Evolutionary conservation across 2,329 filamentous ascomycete genomes (phyloP).

Genomic region (Aureobasidium musti): DNA sequence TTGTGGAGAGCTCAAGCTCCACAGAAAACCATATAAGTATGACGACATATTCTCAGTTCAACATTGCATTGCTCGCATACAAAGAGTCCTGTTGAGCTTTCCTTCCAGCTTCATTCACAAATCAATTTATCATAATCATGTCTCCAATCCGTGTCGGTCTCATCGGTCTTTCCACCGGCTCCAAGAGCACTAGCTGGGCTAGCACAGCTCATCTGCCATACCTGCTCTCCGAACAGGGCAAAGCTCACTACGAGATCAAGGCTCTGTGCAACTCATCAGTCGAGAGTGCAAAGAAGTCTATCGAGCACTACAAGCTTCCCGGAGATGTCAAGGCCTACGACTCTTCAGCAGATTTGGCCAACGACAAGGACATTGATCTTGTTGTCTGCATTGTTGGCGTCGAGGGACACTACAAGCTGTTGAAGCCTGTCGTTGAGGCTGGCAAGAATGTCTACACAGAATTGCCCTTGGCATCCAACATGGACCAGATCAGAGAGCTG

Average conservation of each 20-base stretch:
- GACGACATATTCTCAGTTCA: background rate
- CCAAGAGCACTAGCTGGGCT: constrained; percentile 53
- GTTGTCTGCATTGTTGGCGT: constrained; percentile 51
- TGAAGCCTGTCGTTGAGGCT: constrained; percentile 48
- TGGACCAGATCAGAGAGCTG: constrained; percentile 49
- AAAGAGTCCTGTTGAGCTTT: background rate
- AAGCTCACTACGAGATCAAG: constrained; percentile 49
- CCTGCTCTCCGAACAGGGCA: constrained; percentile 43
- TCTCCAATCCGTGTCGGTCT: constrained; percentile 57
- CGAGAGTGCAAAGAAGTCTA: constrained; percentile 48
- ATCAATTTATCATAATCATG: background rate
- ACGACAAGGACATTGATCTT: constrained; percentile 52
- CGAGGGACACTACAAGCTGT: constrained; percentile 47
- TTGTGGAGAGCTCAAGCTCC: background rate
- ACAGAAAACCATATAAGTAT: background rate
- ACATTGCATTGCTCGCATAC: background rate
- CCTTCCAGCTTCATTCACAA: background rate
- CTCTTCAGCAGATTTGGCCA: constrained; percentile 47
- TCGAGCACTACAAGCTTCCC: constrained; percentile 45
- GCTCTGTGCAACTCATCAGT: constrained; percentile 54
- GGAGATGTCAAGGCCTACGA: constrained; percentile 49
- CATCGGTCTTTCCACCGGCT: constrained; percentile 57
- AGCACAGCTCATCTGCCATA: constrained; percentile 61
- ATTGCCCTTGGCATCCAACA: constrained; percentile 51
- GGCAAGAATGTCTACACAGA: constrained; percentile 56